These are phyloP conservation scores for Huntiella abstrusa DNA, from an alignment of 2,329 filamentous ascomycete genomes.

Conservation along the genomic window DNA sequence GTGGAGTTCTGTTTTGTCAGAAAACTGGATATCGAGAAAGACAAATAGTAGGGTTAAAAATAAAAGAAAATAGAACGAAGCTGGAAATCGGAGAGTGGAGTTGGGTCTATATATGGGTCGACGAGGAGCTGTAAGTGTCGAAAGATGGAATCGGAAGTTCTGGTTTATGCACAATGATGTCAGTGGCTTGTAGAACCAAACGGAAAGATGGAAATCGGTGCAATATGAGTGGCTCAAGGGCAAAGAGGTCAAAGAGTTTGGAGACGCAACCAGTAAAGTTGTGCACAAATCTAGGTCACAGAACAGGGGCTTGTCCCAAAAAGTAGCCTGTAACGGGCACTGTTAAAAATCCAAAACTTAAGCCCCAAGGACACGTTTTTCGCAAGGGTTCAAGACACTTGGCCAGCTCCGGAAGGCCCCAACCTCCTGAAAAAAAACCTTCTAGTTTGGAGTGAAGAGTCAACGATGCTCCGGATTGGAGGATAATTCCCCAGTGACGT, in stretches of 20 bases:
- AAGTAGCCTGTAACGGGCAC: not conserved
- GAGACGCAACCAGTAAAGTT: no score
- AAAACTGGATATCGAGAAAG: no score
- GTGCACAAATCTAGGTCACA: not conserved
- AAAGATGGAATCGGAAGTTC: not conserved
- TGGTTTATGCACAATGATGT: conserved; percentile 3
- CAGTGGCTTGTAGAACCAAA: not conserved
- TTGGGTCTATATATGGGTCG: not conserved
- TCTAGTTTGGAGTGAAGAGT: no score
- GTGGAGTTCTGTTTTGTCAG: not conserved
- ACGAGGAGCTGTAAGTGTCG: not conserved
- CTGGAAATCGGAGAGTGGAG: conserved; percentile 7
- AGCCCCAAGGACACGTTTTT: not conserved
- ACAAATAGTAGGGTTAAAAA: not conserved
- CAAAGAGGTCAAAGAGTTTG: not conserved
- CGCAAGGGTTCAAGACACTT: not conserved
- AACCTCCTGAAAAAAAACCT: no score
- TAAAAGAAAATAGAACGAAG: not conserved
- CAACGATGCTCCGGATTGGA: no score
- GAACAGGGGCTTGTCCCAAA: not conserved
- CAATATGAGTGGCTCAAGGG: not conserved
- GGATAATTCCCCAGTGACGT: not conserved
- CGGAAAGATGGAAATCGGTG: not conserved
- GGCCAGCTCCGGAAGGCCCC: not conserved
- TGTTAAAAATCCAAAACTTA: conserved; percentile 1